Evolutionary conservation across 257 asterid species (phyloP).

Genomic region (Solanum okadae): DNA sequence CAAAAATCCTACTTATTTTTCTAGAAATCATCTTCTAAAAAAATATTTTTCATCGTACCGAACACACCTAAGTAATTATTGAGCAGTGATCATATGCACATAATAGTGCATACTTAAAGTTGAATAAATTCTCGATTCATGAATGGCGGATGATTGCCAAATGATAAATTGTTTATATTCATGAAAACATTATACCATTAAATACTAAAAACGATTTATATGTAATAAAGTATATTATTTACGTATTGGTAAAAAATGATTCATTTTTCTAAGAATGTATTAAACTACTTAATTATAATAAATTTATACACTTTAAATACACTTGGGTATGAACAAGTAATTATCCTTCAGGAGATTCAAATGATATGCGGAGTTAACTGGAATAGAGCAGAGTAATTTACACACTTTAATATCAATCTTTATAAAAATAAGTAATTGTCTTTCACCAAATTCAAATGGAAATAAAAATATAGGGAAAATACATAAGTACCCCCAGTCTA

Average conservation of each 20-base stretch:
- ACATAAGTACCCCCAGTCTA: no score
- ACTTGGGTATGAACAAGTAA: not conserved
- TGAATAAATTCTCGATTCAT: not conserved
- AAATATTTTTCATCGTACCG: not conserved
- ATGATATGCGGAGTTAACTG: not conserved
- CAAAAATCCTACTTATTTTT: not conserved
- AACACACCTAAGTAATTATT: not conserved
- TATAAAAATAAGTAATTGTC: not conserved
- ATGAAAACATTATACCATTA: not conserved
- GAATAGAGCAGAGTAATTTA: not conserved
- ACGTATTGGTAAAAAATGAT: not conserved
- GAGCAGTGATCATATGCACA: not conserved
- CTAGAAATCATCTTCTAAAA: not conserved
- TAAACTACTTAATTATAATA: not conserved
- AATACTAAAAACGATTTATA: no score
- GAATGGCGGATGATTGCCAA: not conserved
- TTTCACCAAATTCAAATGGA: not conserved
- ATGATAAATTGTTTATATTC: not conserved
- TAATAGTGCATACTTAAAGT: not conserved
- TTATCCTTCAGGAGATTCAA: not conserved
- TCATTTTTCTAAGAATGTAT: not conserved
- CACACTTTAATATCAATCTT: not conserved
- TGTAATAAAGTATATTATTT: no score
- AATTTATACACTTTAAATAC: not conserved
- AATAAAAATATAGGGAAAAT: no score